These are phyloP conservation scores for Inonotus hispidus DNA, from an alignment of 1,284 basidiomycete genomes.

Conservation along the genomic window DNA sequence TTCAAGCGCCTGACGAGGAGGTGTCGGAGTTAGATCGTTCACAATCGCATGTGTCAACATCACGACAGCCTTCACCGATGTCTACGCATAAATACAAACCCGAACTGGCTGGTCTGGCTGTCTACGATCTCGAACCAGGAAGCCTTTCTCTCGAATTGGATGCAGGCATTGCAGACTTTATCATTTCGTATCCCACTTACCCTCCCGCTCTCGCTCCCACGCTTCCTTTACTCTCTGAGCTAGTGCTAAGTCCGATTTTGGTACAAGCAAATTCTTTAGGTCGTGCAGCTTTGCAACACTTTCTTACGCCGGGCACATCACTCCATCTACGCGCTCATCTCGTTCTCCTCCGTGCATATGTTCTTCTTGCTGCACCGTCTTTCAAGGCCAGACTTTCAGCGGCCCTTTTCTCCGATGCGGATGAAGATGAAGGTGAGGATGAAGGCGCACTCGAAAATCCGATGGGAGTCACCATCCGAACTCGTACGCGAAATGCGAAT, in stretches of 20 bases:
- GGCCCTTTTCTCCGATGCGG: constrained; percentile 67
- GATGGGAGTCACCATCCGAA: constrained; percentile 8
- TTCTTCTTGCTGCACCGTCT: constrained; percentile 56
- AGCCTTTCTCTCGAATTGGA: constrained; percentile 28
- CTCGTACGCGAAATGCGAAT: constrained; percentile 12
- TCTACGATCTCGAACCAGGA: constrained; percentile 68
- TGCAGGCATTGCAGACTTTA: constrained; percentile 39
- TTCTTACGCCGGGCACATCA: constrained; percentile 48
- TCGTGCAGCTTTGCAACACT: constrained; percentile 50
- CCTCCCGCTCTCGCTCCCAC: constrained; percentile 63
- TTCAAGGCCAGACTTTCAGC: constrained; percentile 60
- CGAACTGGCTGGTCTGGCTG: constrained; percentile 32
- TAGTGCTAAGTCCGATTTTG: constrained; percentile 53
- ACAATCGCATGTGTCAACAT: background rate
- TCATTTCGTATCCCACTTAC: constrained; percentile 47
- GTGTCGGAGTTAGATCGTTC: background rate
- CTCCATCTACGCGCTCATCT: constrained; percentile 62
- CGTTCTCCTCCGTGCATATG: constrained; percentile 59
- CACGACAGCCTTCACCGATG: background rate
- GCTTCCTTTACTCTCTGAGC: constrained; percentile 48
- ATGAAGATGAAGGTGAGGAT: constrained; percentile 35
- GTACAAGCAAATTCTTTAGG: constrained; percentile 56
- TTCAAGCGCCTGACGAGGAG: background rate
- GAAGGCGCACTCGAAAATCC: constrained; percentile 16
- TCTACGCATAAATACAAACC: constrained; percentile 14